Conservation (phyloP, 2,329 filamentous ascomycete species). For the Colletotrichum somersetense region DNA sequence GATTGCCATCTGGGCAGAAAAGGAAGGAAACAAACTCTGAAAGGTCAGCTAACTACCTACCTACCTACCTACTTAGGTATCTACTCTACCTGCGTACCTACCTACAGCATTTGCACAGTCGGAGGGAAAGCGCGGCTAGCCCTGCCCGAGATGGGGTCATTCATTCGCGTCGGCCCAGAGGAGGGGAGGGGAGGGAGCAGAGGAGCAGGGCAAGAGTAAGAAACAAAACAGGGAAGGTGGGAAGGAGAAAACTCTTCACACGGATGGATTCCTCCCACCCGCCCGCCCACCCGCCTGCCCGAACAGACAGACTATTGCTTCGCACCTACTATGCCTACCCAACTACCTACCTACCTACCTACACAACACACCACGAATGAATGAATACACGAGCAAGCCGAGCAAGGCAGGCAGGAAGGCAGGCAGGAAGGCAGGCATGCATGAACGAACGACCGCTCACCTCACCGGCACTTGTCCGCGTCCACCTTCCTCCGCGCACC, state of each 20-base stretch:
- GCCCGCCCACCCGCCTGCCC: constrained; percentile 14
- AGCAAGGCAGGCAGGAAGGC: background rate
- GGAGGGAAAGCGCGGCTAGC: background rate
- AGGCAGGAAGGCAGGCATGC: no score
- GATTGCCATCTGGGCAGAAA: background rate
- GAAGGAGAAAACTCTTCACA: constrained; percentile 39
- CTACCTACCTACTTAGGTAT: no score
- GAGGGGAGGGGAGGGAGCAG: no score
- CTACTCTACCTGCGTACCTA: background rate
- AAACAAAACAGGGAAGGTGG: constrained; percentile 36
- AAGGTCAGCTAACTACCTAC: background rate
- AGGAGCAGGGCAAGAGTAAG: background rate
- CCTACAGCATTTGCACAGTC: background rate
- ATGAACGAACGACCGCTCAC: background rate
- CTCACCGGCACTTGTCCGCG: no score
- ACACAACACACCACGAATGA: no score
- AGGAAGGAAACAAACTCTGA: background rate
- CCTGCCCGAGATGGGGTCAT: background rate
- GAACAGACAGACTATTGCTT: background rate
- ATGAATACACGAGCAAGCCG: background rate
- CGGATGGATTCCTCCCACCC: constrained; percentile 23
- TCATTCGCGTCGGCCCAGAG: background rate
- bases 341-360: no score
- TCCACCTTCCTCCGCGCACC: background rate
- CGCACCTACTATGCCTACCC: no score